These are phyloP conservation scores for Exophiala spinifera DNA, from an alignment of 2,329 filamentous ascomycete species.

Conservation along the genomic window DNA sequence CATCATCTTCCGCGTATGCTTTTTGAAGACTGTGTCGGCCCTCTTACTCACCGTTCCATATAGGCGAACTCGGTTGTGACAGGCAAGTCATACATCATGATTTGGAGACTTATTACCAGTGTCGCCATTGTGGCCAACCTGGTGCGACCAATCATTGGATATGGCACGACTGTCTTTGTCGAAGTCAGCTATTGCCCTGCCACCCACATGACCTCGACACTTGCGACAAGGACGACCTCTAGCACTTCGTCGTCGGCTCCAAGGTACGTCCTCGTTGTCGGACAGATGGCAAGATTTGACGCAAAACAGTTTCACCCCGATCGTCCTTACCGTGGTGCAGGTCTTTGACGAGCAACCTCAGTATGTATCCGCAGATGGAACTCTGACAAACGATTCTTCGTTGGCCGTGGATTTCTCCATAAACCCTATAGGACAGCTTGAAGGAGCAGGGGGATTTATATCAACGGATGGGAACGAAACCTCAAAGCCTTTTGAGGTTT, in stretches of 20 bases:
- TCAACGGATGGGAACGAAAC: slow-evolving; percentile 16
- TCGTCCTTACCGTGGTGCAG: slow-evolving; percentile 8
- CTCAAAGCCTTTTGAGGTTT: slow-evolving; percentile 15
- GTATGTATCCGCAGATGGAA: slow-evolving; percentile 17
- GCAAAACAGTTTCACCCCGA: slow-evolving; percentile 2
- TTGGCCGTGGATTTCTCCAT: slow-evolving; percentile 14
- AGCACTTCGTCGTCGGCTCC: slow-evolving; percentile 5
- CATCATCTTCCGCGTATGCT: not conserved
- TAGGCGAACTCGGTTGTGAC: not conserved
- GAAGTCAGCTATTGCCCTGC: slow-evolving; percentile 21
- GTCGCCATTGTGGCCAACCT: slow-evolving; percentile 9
- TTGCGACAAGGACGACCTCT: slow-evolving; percentile 5
- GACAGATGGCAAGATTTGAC: not conserved
- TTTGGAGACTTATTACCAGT: slow-evolving; percentile 3
- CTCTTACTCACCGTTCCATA: not conserved
- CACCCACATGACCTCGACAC: slow-evolving; percentile 11
- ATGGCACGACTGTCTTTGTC: slow-evolving; percentile 21
- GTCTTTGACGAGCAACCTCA: not conserved
- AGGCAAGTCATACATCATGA: slow-evolving; percentile 7
- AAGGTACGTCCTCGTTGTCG: slow-evolving; percentile 9
- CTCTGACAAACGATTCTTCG: slow-evolving; percentile 13
- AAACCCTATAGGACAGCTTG: slow-evolving; percentile 17
- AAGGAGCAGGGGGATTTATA: slow-evolving; percentile 13
- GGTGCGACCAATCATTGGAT: slow-evolving; percentile 7
- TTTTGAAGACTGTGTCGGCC: not conserved